Evolutionary conservation across 2,329 filamentous ascomycete genomes (phyloP).

Genomic region (Ophiostoma sp.): DNA sequence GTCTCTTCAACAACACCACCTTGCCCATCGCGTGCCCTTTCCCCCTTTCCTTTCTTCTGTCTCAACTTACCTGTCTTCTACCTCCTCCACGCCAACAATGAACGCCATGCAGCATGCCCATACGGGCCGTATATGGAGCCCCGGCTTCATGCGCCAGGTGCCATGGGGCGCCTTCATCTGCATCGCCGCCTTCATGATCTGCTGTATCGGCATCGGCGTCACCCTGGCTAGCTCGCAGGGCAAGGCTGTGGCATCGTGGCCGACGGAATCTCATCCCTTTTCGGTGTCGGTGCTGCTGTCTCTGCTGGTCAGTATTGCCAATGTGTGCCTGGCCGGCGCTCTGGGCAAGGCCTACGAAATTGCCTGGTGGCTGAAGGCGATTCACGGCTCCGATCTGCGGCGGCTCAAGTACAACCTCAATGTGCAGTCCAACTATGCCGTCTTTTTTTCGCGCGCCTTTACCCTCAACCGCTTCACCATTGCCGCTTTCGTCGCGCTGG

Average conservation of each 20-base stretch:
- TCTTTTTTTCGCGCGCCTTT: not conserved
- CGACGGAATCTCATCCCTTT: not conserved
- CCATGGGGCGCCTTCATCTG: slow-evolving; percentile 2
- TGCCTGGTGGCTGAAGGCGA: slow-evolving; percentile 19
- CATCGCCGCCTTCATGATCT: not conserved
- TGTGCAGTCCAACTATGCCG: not conserved
- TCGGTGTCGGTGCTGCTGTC: slow-evolving; percentile 17
- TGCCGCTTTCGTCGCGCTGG: not conserved
- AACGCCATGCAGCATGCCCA: not conserved
- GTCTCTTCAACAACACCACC: too few species aligned
- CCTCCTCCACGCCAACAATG: not conserved
- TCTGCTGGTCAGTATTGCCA: slow-evolving; percentile 16
- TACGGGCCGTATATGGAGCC: not conserved
- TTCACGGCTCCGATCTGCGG: slow-evolving; percentile 18
- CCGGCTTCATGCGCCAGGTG: not conserved
- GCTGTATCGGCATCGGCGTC: slow-evolving; percentile 13
- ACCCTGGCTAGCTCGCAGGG: not conserved
- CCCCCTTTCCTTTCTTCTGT: not conserved
- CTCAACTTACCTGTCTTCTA: not conserved
- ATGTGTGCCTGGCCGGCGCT: slow-evolving; percentile 3
- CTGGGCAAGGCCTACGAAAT: slow-evolving; percentile 17
- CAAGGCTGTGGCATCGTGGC: not conserved
- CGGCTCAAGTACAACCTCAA: slow-evolving; percentile 18
- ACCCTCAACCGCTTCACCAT: slow-evolving; percentile 6
- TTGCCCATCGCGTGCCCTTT: not conserved